Conservation (phyloP, 2,329 filamentous ascomycete species). For the Colletotrichum lentis region DNA sequence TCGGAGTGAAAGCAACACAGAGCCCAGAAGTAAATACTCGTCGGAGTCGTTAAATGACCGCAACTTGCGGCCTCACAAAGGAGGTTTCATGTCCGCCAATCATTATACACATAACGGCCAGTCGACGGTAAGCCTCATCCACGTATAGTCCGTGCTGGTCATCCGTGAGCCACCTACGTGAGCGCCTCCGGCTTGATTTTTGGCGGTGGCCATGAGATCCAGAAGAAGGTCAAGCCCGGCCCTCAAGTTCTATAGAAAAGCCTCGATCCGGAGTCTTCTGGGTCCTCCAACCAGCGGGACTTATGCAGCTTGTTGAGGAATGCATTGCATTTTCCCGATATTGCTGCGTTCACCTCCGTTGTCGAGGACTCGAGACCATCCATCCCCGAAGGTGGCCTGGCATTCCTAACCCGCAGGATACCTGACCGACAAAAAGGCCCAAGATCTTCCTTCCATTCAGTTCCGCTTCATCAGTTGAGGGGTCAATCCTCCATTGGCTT, state of each 20-base stretch:
- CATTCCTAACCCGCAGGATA: conserved; percentile 31
- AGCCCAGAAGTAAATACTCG: background rate
- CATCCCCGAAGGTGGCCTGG: conserved; percentile 2
- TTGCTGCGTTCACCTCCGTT: conserved; percentile 5
- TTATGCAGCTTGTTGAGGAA: conserved; percentile 2
- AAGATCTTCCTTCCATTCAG: conserved; percentile 6
- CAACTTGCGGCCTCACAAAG: background rate
- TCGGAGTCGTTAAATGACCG: background rate
- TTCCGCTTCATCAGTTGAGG: background rate
- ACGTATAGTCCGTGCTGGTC: conserved; percentile 33
- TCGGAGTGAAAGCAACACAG: background rate
- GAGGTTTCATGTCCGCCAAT: conserved; percentile 31
- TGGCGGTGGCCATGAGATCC: background rate
- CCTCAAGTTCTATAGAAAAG: conserved; percentile 23
- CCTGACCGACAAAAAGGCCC: background rate
- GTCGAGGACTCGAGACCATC: background rate
- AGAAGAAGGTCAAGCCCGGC: conserved; percentile 23
- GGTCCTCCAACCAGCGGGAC: background rate
- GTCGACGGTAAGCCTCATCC: conserved; percentile 19
- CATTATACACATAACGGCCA: conserved; percentile 15
- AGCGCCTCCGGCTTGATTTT: conserved; percentile 31
- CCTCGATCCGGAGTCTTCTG: background rate
- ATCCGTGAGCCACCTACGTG: conserved; percentile 1
- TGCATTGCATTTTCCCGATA: conserved; percentile 1
- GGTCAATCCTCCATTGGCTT: background rate